A percentile compares a stretch with the other conserved stretches of the same genome.
These are phyloP conservation scores for Termitomyces sp. DNA, from an alignment of 1,284 basidiomycete genomes.

Conservation along the genomic window DNA sequence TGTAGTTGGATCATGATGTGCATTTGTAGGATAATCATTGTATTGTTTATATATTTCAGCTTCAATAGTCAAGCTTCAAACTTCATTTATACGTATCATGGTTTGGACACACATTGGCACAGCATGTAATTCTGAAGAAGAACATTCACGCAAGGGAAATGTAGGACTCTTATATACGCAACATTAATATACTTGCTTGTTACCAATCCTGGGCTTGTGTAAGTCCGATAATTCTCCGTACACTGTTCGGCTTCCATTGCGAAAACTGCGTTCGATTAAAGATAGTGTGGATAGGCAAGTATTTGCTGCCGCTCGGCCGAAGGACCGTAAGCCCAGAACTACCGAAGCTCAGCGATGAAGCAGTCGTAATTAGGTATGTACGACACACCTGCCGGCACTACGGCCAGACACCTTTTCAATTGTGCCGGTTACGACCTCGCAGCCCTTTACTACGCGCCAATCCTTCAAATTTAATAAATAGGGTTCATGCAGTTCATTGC, in stretches of 20 bases:
- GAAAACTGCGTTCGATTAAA: slow-evolving; percentile 21
- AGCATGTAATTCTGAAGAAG: background rate
- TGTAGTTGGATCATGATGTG: slow-evolving; percentile 7
- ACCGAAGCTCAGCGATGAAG: too few relatives aligned
- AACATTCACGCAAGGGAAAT: too few relatives aligned
- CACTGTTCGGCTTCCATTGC: slow-evolving; percentile 22
- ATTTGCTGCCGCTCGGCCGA: slow-evolving; percentile 14
- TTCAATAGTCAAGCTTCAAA: background rate
- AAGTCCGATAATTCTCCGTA: slow-evolving; percentile 16
- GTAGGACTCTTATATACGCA: too few relatives aligned
- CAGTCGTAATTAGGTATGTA: too few relatives aligned
- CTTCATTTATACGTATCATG: background rate
- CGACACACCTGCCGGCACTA: too few relatives aligned
- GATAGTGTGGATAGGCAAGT: slow-evolving; percentile 30
- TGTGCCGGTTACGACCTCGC: too few relatives aligned
- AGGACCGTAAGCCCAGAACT: background rate
- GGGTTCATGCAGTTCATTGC: too few relatives aligned
- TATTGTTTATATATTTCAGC: background rate
- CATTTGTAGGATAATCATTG: slow-evolving; percentile 1
- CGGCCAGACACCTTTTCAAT: too few relatives aligned
- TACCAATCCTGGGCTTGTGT: background rate
- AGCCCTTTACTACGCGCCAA: too few relatives aligned
- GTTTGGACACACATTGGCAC: slow-evolving; percentile 4
- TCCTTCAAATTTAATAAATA: too few relatives aligned
- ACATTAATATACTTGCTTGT: too few relatives aligned